phyloP scores from a whole-genome alignment of 139 green algal genomes.

The Tetratostichococcus sp. region DNA sequence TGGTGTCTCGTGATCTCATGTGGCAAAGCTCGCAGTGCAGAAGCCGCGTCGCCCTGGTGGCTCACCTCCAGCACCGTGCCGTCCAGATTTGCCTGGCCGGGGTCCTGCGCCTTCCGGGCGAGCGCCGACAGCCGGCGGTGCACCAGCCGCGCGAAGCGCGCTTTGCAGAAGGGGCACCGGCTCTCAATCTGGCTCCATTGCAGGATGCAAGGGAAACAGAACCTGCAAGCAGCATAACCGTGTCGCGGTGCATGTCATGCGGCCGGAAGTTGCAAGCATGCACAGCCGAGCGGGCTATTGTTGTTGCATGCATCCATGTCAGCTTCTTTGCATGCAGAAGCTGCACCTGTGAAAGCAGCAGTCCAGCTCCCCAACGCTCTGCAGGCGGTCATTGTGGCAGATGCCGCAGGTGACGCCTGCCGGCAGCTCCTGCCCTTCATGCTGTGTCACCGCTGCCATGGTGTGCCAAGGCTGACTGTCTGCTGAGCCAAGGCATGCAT shows the following conservation, averaged over 20 bases:
- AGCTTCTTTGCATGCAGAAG: background rate
- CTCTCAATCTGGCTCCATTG: slow-evolving; percentile 60
- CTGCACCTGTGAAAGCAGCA: slow-evolving; percentile 41
- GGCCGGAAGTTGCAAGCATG: background rate
- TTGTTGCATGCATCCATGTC: too few species aligned
- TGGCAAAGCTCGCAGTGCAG: too few species aligned
- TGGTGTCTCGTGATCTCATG: too few species aligned
- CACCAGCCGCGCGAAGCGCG: slow-evolving; percentile 50
- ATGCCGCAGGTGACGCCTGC: slow-evolving; percentile 31
- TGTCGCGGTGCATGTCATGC: background rate
- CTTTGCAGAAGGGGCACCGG: slow-evolving; percentile 64
- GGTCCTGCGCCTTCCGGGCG: background rate
- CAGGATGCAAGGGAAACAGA: slow-evolving; percentile 65
- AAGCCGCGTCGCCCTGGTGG: too few species aligned
- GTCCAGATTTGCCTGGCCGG: background rate
- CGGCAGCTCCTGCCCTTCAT: too few species aligned
- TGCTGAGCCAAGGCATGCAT: too few species aligned
- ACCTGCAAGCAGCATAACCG: slow-evolving; percentile 22
- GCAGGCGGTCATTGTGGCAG: slow-evolving; percentile 40
- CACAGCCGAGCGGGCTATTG: too few species aligned
- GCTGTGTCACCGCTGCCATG: too few species aligned
- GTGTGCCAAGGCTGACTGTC: too few species aligned
- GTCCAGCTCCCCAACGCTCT: slow-evolving; percentile 51
- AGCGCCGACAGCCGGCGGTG: slow-evolving; percentile 34
- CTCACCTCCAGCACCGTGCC: background rate